Percentiles rank a stretch among this genome's conserved stretches.
phyloP scores from a whole-genome alignment of 495 filamentous ascomycete species.

The Viridothelium virens region DNA sequence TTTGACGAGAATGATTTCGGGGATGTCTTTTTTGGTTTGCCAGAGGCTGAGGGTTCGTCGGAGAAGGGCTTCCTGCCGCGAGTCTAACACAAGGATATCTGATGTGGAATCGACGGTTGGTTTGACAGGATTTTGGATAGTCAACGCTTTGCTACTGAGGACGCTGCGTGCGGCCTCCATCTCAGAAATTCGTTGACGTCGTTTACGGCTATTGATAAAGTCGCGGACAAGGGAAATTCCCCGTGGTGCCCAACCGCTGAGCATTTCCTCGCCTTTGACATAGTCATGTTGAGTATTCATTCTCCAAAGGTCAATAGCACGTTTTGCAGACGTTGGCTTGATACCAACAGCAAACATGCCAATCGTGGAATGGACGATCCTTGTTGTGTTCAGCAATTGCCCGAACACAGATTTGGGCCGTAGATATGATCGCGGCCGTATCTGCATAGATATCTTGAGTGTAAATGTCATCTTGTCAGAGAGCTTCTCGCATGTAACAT shows the following conservation, averaged over 20 bases:
- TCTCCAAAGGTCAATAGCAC: conserved; percentile 87
- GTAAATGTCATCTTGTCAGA: conserved; percentile 78
- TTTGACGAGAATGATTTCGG: conserved; percentile 62
- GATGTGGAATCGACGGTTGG: conserved; percentile 9
- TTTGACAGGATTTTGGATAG: conserved; percentile 13
- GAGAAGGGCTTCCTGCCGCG: conserved; percentile 44
- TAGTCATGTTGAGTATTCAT: conserved; percentile 94
- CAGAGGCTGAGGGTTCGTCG: conserved; percentile 70
- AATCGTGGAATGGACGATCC: conserved; percentile 78
- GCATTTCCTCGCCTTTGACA: conserved; percentile 84
- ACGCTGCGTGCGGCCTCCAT: conserved; percentile 70
- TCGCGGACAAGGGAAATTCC: conserved; percentile 82
- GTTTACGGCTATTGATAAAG: conserved; percentile 63
- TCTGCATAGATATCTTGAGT: conserved; percentile 68
- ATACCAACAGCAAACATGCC: conserved; percentile 79
- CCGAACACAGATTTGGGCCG: conserved; percentile 80
- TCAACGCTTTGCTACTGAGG: conserved; percentile 38
- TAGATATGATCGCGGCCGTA: conserved; percentile 74
- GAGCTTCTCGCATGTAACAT: conserved; percentile 69
- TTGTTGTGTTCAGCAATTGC: conserved; percentile 72
- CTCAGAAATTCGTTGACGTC: conserved; percentile 62
- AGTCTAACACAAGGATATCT: conserved; percentile 17
- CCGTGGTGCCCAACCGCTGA: conserved; percentile 77
- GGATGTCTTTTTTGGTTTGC: conserved; percentile 66
- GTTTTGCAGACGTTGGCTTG: conserved; percentile 79